Conservation (phyloP, 2,329 filamentous ascomycete species). For the Colletotrichum tabaci region DNA sequence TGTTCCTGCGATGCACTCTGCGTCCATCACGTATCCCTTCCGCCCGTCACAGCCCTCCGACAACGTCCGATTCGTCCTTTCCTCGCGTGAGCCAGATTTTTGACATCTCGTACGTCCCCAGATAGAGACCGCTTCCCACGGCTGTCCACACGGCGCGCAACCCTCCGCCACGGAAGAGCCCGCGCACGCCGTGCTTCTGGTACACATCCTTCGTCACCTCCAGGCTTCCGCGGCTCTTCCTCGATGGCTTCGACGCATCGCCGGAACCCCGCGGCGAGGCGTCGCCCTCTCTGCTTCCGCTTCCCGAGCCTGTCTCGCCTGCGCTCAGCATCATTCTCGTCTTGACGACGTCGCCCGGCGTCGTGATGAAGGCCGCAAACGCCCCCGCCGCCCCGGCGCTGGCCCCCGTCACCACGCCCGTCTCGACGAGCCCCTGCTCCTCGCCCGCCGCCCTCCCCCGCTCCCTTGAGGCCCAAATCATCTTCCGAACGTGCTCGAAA, state of each 20-base stretch:
- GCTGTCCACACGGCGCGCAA: constrained; percentile 86
- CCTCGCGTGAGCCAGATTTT: constrained; percentile 72
- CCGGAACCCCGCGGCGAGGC: not conserved
- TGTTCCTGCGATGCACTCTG: constrained; percentile 20
- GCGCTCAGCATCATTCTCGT: constrained; percentile 88
- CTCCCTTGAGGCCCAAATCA: constrained; percentile 60
- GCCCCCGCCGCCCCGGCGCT: constrained; percentile 83
- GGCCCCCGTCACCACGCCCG: constrained; percentile 78
- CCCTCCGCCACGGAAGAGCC: constrained; percentile 82
- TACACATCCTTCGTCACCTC: constrained; percentile 77
- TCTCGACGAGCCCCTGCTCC: constrained; percentile 69
- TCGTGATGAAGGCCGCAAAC: constrained; percentile 85
- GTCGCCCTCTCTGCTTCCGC: constrained; percentile 3
- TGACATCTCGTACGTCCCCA: constrained; percentile 88
- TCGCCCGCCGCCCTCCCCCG: constrained; percentile 46
- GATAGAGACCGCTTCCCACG: constrained; percentile 85
- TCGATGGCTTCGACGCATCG: not conserved
- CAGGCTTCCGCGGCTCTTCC: constrained; percentile 57
- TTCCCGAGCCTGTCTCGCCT: constrained; percentile 50
- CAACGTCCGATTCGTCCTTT: constrained; percentile 60
- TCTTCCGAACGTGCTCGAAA: constrained; percentile 79
- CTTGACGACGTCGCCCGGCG: constrained; percentile 91
- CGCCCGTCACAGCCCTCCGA: constrained; percentile 45
- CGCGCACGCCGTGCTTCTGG: constrained; percentile 76
- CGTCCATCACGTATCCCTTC: constrained; percentile 6